Evolutionary conservation across 768 basidiomycete species (phyloP).

Genomic region (Calocybe indica): DNA sequence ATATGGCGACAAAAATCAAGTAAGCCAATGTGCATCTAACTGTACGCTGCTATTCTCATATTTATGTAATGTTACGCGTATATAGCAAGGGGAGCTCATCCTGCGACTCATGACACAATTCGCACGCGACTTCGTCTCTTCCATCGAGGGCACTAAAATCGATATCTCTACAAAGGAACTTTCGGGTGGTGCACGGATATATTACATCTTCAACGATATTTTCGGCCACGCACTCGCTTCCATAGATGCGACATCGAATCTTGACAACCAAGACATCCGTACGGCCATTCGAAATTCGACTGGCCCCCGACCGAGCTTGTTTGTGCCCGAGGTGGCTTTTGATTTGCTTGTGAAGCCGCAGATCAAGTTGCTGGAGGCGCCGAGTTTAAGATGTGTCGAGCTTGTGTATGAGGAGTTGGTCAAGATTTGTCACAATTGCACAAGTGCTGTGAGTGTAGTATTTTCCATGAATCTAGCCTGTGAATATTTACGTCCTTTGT

Average conservation of each 20-base stretch:
- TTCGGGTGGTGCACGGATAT: conserved; percentile 95
- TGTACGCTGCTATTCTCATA: conserved; percentile 5
- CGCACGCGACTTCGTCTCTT: conserved; percentile 92
- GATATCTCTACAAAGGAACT: conserved; percentile 98
- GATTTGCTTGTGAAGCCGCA: conserved; percentile 97
- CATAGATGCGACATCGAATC: conserved; percentile 86
- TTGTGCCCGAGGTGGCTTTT: conserved; percentile 96
- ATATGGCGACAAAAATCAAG: conserved; percentile 88
- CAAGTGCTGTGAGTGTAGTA: conserved; percentile 60
- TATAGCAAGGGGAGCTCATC: conserved; percentile 79
- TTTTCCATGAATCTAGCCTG: neutral
- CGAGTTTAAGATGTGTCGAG: conserved; percentile 93
- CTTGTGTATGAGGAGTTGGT: conserved; percentile 98
- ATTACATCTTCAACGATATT: conserved; percentile 99
- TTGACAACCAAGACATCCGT: conserved; percentile 92
- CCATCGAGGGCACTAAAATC: conserved; percentile 94
- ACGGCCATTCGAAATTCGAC: conserved; percentile 99
- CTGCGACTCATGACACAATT: conserved; percentile 98
- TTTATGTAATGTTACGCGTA: neutral
- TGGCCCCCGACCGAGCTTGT: conserved; percentile 91
- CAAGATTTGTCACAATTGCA: conserved; percentile 99
- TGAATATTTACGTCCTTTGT: conserved; percentile 3
- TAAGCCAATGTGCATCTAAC: conserved; percentile 14
- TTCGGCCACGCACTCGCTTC: conserved; percentile 88
- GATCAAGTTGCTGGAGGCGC: conserved; percentile 92